These are phyloP conservation scores for Fusarium buharicum DNA, from an alignment of 2,329 filamentous ascomycete genomes.

Conservation along the genomic window DNA sequence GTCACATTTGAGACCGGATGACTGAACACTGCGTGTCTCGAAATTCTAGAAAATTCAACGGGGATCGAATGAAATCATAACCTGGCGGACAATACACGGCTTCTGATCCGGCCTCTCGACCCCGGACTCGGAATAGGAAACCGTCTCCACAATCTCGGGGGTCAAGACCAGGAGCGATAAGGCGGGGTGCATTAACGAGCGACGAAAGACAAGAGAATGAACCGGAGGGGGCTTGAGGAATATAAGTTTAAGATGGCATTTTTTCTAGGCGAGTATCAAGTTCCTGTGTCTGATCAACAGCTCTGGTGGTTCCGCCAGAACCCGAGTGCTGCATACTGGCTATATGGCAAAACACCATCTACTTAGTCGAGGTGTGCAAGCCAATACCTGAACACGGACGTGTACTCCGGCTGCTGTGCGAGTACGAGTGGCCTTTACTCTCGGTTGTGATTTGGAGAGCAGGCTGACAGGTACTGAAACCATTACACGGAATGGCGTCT, in stretches of 20 bases:
- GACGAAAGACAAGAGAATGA: constrained; percentile 41
- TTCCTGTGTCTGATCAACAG: constrained; percentile 17
- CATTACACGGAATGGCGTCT: constrained; percentile 37
- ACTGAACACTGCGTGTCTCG: constrained; percentile 1
- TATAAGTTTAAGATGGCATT: constrained; percentile 19
- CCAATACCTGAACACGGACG: constrained; percentile 23
- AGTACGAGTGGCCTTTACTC: constrained; percentile 35
- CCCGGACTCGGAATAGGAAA: constrained; percentile 33
- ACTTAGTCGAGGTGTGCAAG: constrained; percentile 10
- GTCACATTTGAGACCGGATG: constrained; percentile 16
- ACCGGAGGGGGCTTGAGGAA: constrained; percentile 22
- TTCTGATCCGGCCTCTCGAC: constrained; percentile 31
- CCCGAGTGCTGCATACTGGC: constrained; percentile 19
- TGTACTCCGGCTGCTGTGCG: constrained; percentile 36
- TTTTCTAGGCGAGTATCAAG: constrained; percentile 1
- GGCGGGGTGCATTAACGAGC: constrained; percentile 25
- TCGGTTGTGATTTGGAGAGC: constrained; percentile 38
- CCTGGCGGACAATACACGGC: constrained; percentile 23
- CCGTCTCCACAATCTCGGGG: constrained; percentile 38
- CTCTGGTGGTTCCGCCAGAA: constrained; percentile 12
- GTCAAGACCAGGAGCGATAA: constrained; percentile 23
- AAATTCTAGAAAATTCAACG: constrained; percentile 17
- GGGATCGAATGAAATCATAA: constrained; percentile 32
- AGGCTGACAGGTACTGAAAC: constrained; percentile 38
- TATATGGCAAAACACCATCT: constrained; percentile 31